Percentiles rank a stretch among this genome's conserved stretches.
Evolutionary conservation across 768 basidiomycete species (phyloP).

Genomic region (Plicaturopsis crispa): DNA sequence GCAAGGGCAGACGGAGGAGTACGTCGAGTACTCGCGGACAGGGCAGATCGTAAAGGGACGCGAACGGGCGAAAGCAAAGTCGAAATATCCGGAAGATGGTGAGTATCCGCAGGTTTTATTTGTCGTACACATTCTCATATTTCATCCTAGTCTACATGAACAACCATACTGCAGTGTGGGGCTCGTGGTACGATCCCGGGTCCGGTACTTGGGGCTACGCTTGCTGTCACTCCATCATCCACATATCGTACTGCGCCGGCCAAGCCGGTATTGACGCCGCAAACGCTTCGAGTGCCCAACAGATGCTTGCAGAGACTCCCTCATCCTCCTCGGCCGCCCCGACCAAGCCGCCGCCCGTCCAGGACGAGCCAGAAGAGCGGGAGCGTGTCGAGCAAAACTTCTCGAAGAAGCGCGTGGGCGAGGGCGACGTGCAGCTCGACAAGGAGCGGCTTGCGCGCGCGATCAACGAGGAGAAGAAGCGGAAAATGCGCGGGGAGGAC

Average conservation of each 20-base stretch:
- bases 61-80: constrained; percentile 78
- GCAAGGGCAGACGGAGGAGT: constrained; percentile 95
- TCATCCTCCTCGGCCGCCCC: constrained; percentile 19
- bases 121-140: constrained; percentile 5
- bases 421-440: constrained; percentile 75
- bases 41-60: constrained; percentile 89
- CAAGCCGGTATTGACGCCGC: constrained; percentile 74
- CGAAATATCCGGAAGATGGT: constrained; percentile 98
- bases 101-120: constrained; percentile 20
- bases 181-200: constrained; percentile 81
- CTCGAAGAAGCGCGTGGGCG: constrained; percentile 73
- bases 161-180: constrained; percentile 97
- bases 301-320: constrained; percentile 44
- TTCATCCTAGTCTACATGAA: constrained; percentile 66
- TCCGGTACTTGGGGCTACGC: constrained; percentile 84
- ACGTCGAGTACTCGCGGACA: constrained; percentile 92
- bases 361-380: constrained; percentile 11
- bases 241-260: constrained; percentile 90
- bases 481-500: constrained; percentile 54
- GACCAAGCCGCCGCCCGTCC: constrained; percentile 11
- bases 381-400: constrained; percentile 58
- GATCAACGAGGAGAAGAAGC: constrained; percentile 72
- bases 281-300: constrained; percentile 66
- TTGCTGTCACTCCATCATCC: constrained; percentile 85
- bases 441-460: constrained; percentile 63